phyloP scores from a whole-genome alignment of 768 basidiomycete species.

The Harrya chromipes region DNA sequence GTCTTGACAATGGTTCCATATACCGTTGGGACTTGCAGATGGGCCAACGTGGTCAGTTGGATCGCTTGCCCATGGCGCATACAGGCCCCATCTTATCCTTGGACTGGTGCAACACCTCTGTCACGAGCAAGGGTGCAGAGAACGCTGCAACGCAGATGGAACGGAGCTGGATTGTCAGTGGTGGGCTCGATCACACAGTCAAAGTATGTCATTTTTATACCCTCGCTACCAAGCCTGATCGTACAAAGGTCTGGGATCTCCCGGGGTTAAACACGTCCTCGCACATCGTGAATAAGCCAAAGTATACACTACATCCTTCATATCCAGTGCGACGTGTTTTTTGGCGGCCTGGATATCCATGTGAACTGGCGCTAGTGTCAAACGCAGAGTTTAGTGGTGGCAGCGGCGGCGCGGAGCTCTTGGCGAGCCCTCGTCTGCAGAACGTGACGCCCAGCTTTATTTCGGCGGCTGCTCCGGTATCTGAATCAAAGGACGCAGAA shows the following conservation, averaged over 20 bases:
- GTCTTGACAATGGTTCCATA: constrained; percentile 68
- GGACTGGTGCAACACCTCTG: constrained; percentile 58
- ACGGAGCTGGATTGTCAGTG: constrained; percentile 75
- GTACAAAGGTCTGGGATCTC: constrained; percentile 69
- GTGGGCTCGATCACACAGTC: constrained; percentile 74
- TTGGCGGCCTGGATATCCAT: constrained; percentile 77
- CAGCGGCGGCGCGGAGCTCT: constrained; percentile 13
- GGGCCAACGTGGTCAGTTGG: constrained; percentile 71
- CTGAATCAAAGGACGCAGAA: constrained; percentile 16
- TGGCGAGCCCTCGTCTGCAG: constrained; percentile 30
- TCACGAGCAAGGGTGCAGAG: constrained; percentile 15
- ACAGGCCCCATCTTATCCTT: constrained; percentile 66
- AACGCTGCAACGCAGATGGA: constrained; percentile 13
- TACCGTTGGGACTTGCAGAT: constrained; percentile 79
- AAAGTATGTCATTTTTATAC: constrained; percentile 45
- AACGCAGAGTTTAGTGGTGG: constrained; percentile 51
- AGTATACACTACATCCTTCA: constrained; percentile 70
- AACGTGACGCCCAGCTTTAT: constrained; percentile 22
- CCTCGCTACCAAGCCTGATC: background rate
- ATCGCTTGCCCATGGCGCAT: constrained; percentile 73
- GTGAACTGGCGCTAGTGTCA: constrained; percentile 72
- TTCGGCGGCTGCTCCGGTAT: constrained; percentile 1
- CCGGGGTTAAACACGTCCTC: constrained; percentile 35
- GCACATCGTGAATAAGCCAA: constrained; percentile 61
- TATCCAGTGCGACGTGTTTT: constrained; percentile 69